A percentile compares a stretch with the other conserved stretches of the same genome.
phyloP scores from a whole-genome alignment of 2,329 filamentous ascomycete species.

The Macrophomina phaseolina region DNA sequence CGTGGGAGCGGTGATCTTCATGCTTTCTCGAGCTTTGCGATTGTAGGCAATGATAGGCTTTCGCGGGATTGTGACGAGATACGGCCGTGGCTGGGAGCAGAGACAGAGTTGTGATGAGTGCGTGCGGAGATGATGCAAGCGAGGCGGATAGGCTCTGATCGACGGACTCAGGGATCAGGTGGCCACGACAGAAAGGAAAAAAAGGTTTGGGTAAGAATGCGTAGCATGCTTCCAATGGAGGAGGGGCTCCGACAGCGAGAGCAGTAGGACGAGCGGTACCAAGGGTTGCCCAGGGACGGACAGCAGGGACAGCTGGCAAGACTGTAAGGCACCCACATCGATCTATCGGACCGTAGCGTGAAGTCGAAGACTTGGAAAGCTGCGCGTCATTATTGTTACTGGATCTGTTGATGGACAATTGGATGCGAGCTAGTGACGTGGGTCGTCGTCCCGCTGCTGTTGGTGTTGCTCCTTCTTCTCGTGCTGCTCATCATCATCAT shows the following conservation, averaged over 20 bases:
- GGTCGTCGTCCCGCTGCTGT: neutral
- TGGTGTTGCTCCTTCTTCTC: neutral
- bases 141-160: conserved; percentile 7
- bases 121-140: conserved; percentile 13
- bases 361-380: neutral
- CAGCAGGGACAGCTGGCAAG: neutral
- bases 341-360: conserved; percentile 16
- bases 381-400: conserved; percentile 3
- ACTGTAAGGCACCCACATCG: conserved; percentile 5
- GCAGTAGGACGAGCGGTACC: neutral
- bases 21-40: neutral
- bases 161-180: neutral
- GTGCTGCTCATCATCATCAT: neutral
- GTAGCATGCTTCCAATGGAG: neutral
- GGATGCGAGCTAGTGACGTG: neutral
- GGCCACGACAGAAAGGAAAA: neutral
- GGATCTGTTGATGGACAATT: conserved; percentile 1
- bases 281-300: neutral
- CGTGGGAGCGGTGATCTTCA: neutral
- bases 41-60: neutral
- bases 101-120: neutral
- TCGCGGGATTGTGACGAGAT: neutral
- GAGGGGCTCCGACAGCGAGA: neutral
- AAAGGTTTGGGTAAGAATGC: neutral
- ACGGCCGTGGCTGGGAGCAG: neutral